phyloP scores from a whole-genome alignment of 345 rosid species.

The Eucalyptus erythrocorys region DNA sequence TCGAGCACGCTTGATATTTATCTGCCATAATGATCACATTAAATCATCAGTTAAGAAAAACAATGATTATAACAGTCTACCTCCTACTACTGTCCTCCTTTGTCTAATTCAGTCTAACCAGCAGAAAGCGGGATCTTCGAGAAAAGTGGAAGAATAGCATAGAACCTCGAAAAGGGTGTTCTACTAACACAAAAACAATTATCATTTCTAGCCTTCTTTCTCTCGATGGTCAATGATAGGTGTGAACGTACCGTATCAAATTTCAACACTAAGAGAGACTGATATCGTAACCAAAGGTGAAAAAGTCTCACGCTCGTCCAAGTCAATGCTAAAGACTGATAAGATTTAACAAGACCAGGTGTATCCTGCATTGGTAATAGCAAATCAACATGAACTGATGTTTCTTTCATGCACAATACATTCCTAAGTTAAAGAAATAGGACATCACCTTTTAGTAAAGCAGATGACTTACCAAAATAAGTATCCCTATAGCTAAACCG shows the following conservation, averaged over 20 bases:
- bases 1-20: constrained; percentile 95
- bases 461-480: constrained; percentile 51
- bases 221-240: not conserved
- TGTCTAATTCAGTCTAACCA: not conserved
- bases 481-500: constrained; percentile 80
- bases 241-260: constrained; percentile 49
- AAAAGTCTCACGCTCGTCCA: constrained; percentile 70
- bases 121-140: not conserved
- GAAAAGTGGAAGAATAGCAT: not conserved
- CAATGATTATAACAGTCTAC: not conserved
- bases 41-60: not conserved
- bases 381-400: not conserved
- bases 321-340: constrained; percentile 49
- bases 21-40: constrained; percentile 19
- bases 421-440: not conserved
- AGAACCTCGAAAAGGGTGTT: not conserved
- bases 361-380: constrained; percentile 48
- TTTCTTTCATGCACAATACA: not conserved
- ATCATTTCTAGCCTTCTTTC: not conserved
- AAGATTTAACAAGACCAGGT: constrained; percentile 70
- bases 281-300: constrained; percentile 89
- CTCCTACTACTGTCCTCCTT: not conserved
- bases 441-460: not conserved
- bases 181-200: not conserved
- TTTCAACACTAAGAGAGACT: constrained; percentile 58